These are phyloP conservation scores for Colletotrichum caudatum DNA, from an alignment of 2,329 filamentous ascomycete genomes.

Conservation along the genomic window DNA sequence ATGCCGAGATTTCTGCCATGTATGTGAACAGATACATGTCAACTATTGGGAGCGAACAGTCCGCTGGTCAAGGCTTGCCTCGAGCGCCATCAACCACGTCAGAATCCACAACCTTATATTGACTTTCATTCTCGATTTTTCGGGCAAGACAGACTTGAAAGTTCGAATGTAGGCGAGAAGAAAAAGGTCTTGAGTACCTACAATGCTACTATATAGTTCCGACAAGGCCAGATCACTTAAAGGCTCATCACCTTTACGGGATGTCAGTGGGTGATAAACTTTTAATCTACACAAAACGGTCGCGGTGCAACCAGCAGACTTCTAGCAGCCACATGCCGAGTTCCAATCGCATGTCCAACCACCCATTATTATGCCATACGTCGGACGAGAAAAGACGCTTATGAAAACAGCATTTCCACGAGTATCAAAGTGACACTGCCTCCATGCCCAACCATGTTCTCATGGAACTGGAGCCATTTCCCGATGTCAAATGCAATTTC, in stretches of 20 bases:
- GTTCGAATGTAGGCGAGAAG: background rate
- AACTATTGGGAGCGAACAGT: no score
- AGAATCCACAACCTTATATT: fast-evolving
- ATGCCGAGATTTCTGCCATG: background rate
- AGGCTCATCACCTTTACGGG: background rate
- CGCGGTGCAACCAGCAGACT: no score
- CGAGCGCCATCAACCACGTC: background rate
- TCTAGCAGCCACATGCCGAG: no score
- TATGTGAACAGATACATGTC: no score
- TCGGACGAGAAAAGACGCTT: background rate
- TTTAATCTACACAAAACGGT: background rate
- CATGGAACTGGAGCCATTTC: background rate
- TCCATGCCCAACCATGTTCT: background rate
- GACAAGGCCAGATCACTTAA: background rate
- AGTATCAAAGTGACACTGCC: background rate
- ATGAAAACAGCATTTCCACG: background rate
- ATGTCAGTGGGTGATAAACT: background rate
- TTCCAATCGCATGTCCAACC: background rate
- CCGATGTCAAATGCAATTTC: no score
- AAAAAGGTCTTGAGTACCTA: background rate
- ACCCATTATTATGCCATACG: background rate
- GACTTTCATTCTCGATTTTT: no score
- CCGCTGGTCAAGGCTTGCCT: no score
- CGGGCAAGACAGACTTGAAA: background rate
- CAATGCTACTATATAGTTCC: background rate